phyloP scores from a whole-genome alignment of 108 stramenopile genomes.

The Conticribra guillardii region DNA sequence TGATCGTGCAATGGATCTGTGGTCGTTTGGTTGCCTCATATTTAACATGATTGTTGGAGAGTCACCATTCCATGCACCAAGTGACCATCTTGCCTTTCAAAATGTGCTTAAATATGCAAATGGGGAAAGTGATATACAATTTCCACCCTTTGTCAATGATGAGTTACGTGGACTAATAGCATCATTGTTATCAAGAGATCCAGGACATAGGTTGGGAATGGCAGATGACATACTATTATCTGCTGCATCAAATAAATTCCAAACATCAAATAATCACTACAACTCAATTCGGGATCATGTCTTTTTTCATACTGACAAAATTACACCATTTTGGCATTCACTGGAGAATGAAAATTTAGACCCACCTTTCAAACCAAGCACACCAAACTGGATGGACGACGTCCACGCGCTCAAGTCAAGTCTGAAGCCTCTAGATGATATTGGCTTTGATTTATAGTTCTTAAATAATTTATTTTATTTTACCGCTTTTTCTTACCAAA shows the following conservation, averaged over 20 bases:
- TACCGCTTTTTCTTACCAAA: slow-evolving; percentile 14
- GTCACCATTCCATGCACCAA: slow-evolving; percentile 47
- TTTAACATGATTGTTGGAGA: slow-evolving; percentile 40
- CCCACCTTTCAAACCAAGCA: slow-evolving; percentile 18
- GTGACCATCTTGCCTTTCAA: slow-evolving; percentile 41
- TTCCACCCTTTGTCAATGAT: slow-evolving; percentile 1
- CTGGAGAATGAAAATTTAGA: slow-evolving; percentile 11
- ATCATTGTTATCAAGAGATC: slow-evolving; percentile 9
- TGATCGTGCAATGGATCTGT: slow-evolving; percentile 38
- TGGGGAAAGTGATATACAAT: slow-evolving; percentile 11
- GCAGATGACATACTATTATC: slow-evolving; percentile 17
- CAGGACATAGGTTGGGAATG: slow-evolving; percentile 13
- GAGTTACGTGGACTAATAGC: slow-evolving; percentile 15
- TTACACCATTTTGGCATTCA: slow-evolving; percentile 13
- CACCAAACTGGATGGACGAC: slow-evolving; percentile 25
- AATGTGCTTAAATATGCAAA: slow-evolving; percentile 29
- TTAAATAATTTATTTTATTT: neutral
- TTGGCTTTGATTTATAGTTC: slow-evolving; percentile 15
- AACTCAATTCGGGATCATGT: slow-evolving; percentile 20
- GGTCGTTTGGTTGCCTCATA: slow-evolving; percentile 55
- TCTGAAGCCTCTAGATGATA: slow-evolving; percentile 13
- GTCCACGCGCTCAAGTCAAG: neutral
- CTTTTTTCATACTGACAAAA: slow-evolving; percentile 12
- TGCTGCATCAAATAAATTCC: neutral
- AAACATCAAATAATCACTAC: slow-evolving; percentile 9